A percentile compares a stretch with the other conserved stretches of the same genome.
Conservation (phyloP, 768 basidiomycete species). For the Lactarius deliciosus region DNA sequence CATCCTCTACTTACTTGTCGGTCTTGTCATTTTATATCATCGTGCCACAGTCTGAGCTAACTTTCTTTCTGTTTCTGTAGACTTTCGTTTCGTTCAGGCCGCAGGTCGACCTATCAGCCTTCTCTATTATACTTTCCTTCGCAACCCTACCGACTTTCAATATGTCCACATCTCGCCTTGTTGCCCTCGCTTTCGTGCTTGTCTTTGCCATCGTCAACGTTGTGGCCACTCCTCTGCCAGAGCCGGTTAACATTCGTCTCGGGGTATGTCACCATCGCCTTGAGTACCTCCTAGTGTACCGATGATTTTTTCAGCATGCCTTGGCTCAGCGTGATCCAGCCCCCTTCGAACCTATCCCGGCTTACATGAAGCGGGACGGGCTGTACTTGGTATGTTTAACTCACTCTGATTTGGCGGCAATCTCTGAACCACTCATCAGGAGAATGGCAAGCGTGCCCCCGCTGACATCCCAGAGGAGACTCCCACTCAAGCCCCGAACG, state of each 20-base stretch:
- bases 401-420: neutral
- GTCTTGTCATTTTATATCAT: neutral
- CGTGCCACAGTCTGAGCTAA: neutral
- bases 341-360: slow-evolving; percentile 44
- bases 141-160: slow-evolving; percentile 32
- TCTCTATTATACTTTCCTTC: slow-evolving; percentile 30
- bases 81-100: slow-evolving; percentile 32
- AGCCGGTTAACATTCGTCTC: slow-evolving; percentile 38
- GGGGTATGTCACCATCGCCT: slow-evolving; percentile 25
- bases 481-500: slow-evolving; percentile 39
- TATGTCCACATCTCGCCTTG: slow-evolving; percentile 48
- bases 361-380: slow-evolving; percentile 41
- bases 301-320: slow-evolving; percentile 11
- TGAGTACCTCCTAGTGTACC: neutral
- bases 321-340: slow-evolving; percentile 33
- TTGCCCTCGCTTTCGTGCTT: slow-evolving; percentile 43
- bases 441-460: slow-evolving; percentile 13
- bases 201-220: slow-evolving; percentile 47
- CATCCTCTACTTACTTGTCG: slow-evolving; percentile 3
- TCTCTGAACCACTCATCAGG: neutral
- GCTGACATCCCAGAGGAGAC: slow-evolving; percentile 37
- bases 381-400: neutral
- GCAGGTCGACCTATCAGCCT: slow-evolving; percentile 38
- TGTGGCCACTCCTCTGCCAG: slow-evolving; percentile 44
- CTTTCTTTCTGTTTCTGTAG: slow-evolving; percentile 27